Evolutionary conservation across 352 stramenopile species (phyloP).

Genomic region (Plasmopara halstedii): DNA sequence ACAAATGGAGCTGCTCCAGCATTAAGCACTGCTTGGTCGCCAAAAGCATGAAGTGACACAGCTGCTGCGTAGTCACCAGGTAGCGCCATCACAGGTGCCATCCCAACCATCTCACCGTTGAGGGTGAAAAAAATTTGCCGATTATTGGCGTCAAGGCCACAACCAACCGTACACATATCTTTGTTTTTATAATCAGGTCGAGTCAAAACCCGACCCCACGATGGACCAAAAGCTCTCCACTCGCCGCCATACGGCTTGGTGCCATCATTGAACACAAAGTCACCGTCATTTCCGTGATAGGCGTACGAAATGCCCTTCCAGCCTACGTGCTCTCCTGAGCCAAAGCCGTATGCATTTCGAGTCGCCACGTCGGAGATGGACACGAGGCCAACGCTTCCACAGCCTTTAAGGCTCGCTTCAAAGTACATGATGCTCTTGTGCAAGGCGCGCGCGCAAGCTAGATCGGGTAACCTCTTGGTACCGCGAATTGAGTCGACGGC

Average conservation of each 20-base stretch:
- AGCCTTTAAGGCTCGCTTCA: conserved; percentile 65
- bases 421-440: conserved; percentile 60
- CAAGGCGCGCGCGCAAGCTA: conserved; percentile 52
- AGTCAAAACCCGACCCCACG: conserved; percentile 41
- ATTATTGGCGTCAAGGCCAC: conserved; percentile 51
- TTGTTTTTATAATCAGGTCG: conserved; percentile 14
- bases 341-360: conserved; percentile 67
- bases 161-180: conserved; percentile 55
- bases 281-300: conserved; percentile 82
- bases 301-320: conserved; percentile 76
- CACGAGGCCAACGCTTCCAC: conserved; percentile 69
- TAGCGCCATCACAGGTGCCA: conserved; percentile 31
- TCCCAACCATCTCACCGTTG: conserved; percentile 58
- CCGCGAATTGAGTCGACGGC: conserved; percentile 69
- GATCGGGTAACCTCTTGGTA: conserved; percentile 32
- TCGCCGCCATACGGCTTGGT: conserved; percentile 55
- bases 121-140: conserved; percentile 73
- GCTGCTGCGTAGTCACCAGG: conserved; percentile 59
- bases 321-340: conserved; percentile 73
- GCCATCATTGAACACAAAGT: conserved; percentile 81
- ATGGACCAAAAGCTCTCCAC: conserved; percentile 60
- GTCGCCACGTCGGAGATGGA: conserved; percentile 48
- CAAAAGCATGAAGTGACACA: conserved; percentile 73
- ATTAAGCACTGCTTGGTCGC: conserved; percentile 65
- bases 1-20: conserved; percentile 57